Percentiles rank a stretch among this genome's conserved stretches.
These are phyloP conservation scores for Fraxinus platypoda DNA, from an alignment of 305 asterid species.

Conservation along the genomic window DNA sequence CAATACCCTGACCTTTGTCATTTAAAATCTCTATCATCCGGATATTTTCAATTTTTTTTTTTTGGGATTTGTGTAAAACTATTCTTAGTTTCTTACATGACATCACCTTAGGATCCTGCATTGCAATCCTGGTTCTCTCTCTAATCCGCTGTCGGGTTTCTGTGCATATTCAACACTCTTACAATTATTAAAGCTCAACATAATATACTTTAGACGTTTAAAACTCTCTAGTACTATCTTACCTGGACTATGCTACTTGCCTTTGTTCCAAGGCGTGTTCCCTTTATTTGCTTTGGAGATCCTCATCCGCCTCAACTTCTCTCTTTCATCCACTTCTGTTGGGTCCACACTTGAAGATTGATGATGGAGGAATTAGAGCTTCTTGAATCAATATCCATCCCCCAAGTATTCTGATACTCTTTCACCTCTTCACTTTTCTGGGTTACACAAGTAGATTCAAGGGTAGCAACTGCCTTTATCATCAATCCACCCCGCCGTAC, in stretches of 20 bases:
- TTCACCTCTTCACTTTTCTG: constrained; percentile 30
- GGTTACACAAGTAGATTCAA: constrained; percentile 46
- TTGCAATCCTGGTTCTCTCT: constrained; percentile 88
- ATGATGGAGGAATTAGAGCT: constrained; percentile 27
- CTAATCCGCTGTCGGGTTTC: constrained; percentile 74
- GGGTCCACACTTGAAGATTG: constrained; percentile 48
- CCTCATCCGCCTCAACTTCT: constrained; percentile 82
- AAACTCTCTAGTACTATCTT: constrained; percentile 9
- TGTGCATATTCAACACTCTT: constrained; percentile 37
- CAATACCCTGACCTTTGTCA: not conserved
- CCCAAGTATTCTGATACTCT: constrained; percentile 32
- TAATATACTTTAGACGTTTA: not conserved
- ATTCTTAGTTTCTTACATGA: constrained; percentile 58
- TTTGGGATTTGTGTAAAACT: constrained; percentile 8
- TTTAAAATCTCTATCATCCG: not conserved
- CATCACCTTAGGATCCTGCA: constrained; percentile 99
- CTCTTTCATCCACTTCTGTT: constrained; percentile 53
- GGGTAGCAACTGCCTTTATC: constrained; percentile 68
- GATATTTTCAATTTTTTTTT: not conserved
- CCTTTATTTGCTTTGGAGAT: constrained; percentile 93
- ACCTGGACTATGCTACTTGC: constrained; percentile 94
- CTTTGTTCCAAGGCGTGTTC: constrained; percentile 90
- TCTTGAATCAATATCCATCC: constrained; percentile 41
- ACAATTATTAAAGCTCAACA: not conserved
- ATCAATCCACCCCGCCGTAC: constrained; percentile 45